phyloP scores from a whole-genome alignment of 306 rosid genomes.

The Urtica urens region DNA sequence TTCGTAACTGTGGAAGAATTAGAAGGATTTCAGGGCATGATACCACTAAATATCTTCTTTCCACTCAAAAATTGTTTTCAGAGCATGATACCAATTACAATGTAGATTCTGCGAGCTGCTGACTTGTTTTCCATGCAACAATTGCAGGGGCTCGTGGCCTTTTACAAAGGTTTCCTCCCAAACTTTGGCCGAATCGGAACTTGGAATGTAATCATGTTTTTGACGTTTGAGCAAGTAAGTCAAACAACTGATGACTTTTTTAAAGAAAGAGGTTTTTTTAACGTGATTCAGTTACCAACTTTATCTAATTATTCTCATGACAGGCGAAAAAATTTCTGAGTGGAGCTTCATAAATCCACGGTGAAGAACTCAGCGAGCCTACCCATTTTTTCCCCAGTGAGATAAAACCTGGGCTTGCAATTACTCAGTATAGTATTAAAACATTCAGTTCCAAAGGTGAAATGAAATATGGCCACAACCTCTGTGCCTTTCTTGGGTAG shows the following conservation, averaged over 20 bases:
- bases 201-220: constrained; percentile 87
- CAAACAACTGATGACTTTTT: constrained; percentile 9
- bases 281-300: constrained; percentile 5
- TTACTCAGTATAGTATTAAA: too few relatives aligned
- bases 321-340: constrained; percentile 58
- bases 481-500: too few relatives aligned
- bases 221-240: constrained; percentile 82
- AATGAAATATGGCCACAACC: too few relatives aligned
- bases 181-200: constrained; percentile 79
- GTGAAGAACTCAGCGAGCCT: constrained; percentile 16
- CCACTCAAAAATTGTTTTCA: too few relatives aligned
- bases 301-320: constrained; percentile 10
- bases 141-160: constrained; percentile 84
- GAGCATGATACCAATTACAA: too few relatives aligned
- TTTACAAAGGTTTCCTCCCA: constrained; percentile 89
- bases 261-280: constrained; percentile 1
- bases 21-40: too few relatives aligned
- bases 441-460: too few relatives aligned
- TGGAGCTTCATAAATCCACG: constrained; percentile 20
- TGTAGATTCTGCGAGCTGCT: too few relatives aligned
- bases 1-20: too few relatives aligned
- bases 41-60: too few relatives aligned
- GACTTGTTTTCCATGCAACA: constrained; percentile 10
- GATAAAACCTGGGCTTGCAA: neutral
- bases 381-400: constrained; percentile 10